Conservation (phyloP, 352 stramenopile species). For the Globisporangium middletonii region DNA sequence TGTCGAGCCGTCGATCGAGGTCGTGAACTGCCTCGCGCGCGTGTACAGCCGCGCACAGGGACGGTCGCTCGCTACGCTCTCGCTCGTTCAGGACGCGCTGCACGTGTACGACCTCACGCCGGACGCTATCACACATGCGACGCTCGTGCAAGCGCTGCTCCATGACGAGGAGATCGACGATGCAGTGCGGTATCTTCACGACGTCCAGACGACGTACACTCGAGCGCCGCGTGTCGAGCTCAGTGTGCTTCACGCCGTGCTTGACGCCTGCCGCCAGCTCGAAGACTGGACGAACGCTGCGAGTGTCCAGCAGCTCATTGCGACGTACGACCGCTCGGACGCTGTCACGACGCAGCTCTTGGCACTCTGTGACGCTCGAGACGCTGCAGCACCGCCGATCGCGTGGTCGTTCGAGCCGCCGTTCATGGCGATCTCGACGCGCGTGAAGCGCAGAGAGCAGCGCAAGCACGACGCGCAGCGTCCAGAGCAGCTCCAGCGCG, state of each 20-base stretch:
- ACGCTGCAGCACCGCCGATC: conserved; percentile 4
- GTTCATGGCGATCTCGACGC: conserved; percentile 7
- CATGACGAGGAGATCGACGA: conserved; percentile 20
- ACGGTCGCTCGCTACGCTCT: conserved; percentile 30
- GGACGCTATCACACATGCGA: conserved; percentile 37
- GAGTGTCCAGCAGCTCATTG: conserved; percentile 1
- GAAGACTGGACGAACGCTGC: conserved; percentile 33
- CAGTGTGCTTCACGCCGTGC: conserved; percentile 26
- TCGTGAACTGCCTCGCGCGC: conserved; percentile 57
- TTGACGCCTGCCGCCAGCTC: conserved; percentile 43
- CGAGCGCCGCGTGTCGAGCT: background rate
- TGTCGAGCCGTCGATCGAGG: conserved; percentile 34
- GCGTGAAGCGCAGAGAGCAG: conserved; percentile 9
- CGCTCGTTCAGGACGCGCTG: conserved; percentile 17
- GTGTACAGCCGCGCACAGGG: conserved; percentile 34
- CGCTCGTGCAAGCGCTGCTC: conserved; percentile 39
- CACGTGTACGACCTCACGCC: conserved; percentile 30
- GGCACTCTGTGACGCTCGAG: conserved; percentile 2
- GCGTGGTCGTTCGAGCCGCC: conserved; percentile 9
- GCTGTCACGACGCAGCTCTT: background rate
- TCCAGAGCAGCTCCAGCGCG: background rate
- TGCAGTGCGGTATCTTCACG: conserved; percentile 24
- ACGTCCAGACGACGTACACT: background rate
- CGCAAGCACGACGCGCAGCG: conserved; percentile 9
- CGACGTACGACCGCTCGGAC: conserved; percentile 2